Evolutionary conservation across 2,329 filamentous ascomycete species (phyloP).

Genomic region (Cordyceps javanica): DNA sequence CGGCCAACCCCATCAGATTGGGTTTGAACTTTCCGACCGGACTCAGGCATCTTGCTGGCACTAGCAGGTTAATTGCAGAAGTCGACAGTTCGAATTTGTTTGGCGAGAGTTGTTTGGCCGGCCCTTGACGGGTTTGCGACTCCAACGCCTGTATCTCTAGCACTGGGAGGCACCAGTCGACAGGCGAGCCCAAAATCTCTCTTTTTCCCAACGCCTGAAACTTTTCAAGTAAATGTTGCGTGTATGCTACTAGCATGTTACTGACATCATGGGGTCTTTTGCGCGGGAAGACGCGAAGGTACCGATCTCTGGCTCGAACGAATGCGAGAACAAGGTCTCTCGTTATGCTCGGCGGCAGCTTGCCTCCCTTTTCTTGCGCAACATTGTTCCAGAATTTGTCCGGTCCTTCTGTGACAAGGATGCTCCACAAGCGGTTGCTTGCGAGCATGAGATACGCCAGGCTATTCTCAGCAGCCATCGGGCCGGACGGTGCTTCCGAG

Average conservation of each 20-base stretch:
- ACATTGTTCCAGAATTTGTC: not conserved
- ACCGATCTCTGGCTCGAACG: conserved; percentile 15
- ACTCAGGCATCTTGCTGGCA: not conserved
- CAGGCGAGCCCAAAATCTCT: not conserved
- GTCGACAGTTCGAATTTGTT: conserved; percentile 6
- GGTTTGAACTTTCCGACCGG: conserved; percentile 3
- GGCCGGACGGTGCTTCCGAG: not conserved
- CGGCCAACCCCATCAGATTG: conserved; percentile 9
- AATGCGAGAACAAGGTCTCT: conserved; percentile 9
- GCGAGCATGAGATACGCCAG: not conserved
- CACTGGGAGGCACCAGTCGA: not conserved
- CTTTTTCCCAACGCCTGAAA: not conserved
- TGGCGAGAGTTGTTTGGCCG: conserved; percentile 3
- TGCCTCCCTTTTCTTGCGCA: not conserved
- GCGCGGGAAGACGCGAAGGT: conserved; percentile 8
- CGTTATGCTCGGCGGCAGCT: not conserved
- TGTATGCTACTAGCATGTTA: conserved; percentile 3
- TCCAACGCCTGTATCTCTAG: not conserved
- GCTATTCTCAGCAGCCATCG: not conserved
- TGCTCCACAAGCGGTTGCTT: not conserved
- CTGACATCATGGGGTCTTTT: not conserved
- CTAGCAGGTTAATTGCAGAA: not conserved
- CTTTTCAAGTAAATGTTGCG: conserved; percentile 10
- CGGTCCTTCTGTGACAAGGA: not conserved
- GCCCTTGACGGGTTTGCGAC: not conserved